Evolutionary conservation across 2,329 filamentous ascomycete genomes (phyloP), one percentile per base, ranked within the genome.

Genomic region (Aspergillus piperis): DNA sequence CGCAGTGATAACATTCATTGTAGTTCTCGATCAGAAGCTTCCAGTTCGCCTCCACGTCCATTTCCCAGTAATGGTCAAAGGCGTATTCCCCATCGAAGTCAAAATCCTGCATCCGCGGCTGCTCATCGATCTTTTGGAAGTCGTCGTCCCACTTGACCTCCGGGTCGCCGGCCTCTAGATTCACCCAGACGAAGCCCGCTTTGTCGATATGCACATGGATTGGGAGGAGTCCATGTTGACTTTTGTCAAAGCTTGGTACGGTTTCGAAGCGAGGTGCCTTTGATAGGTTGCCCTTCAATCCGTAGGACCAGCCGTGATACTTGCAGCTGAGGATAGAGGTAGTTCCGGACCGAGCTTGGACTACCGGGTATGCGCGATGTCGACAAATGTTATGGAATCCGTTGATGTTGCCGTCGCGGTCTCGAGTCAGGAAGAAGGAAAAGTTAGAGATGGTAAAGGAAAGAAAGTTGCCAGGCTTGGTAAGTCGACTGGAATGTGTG

Each of bases 291-390:
- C 67, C 68, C 13, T 68, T 66, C 6, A 70, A 57, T 2, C 65
- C 59, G 11, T 70, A 70, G 13, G 68, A 70, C 68, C 67, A 70
- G 11, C 68, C 67, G 21, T 70, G 65, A 38, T 70, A 70, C 50
- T 65, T 67, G 57, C 68, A 70, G 47, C 58, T 64, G 3, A 66
- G 48, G 21, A 70, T 69, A 0, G 62, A 58, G 15, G 61, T 30
- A 8, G 61, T 62, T 6, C 68, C 67, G 3, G 60, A 63, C 0
- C 60, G 58, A 3, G 54, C 27, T 25, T 64, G 62, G 2, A 70
- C 51, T 6, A 68, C 58, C 10, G 68, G 62, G 32, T 62, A 64
- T 7, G 59, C 60, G n/a, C 68, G 66, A 47, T 70, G 67, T 8
- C 67, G 66, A 36, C 68, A 70, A 44, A 70, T 25, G 19, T 70